Evolutionary conservation across 805 yeast species (phyloP).

Genomic region (Zygosaccharomyces kombuchaensis): DNA sequence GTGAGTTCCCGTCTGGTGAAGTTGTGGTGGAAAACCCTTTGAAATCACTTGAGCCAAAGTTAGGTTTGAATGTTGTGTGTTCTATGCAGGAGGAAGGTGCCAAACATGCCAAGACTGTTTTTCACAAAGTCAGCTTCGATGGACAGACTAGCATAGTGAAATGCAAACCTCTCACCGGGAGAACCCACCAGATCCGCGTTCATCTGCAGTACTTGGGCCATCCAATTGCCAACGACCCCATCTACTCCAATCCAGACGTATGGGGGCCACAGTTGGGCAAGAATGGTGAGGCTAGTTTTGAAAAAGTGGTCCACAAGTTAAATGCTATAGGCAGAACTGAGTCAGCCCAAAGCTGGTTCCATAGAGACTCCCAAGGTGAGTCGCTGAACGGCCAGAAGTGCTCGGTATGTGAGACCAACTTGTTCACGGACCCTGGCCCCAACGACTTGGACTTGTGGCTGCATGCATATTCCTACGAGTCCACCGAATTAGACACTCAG

Average conservation of each 20-base stretch:
- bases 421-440: conserved; percentile 85
- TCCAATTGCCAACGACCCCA: conserved; percentile 91
- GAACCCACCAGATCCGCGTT: conserved; percentile 94
- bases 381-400: conserved; percentile 56
- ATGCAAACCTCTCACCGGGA: conserved; percentile 84
- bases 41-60: conserved; percentile 65
- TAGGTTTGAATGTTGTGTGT: conserved; percentile 57
- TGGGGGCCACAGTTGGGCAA: conserved; percentile 82
- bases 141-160: conserved; percentile 59
- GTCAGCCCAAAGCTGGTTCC: conserved; percentile 65
- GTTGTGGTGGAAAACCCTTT: conserved; percentile 64
- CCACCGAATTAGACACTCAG: conserved; percentile 37
- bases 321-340: conserved; percentile 67
- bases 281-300: conserved; percentile 48
- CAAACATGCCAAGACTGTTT: conserved; percentile 71
- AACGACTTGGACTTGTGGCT: conserved; percentile 85
- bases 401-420: conserved; percentile 58
- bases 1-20: conserved; percentile 69
- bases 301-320: conserved; percentile 45
- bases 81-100: conserved; percentile 33
- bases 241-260: conserved; percentile 69
- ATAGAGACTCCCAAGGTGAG: conserved; percentile 62
- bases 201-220: conserved; percentile 85
- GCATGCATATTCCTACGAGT: conserved; percentile 81
- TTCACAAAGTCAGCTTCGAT: conserved; percentile 65